Evolutionary conservation across 2,329 filamentous ascomycete genomes (phyloP).

Genomic region (Aspergillus sp.): DNA sequence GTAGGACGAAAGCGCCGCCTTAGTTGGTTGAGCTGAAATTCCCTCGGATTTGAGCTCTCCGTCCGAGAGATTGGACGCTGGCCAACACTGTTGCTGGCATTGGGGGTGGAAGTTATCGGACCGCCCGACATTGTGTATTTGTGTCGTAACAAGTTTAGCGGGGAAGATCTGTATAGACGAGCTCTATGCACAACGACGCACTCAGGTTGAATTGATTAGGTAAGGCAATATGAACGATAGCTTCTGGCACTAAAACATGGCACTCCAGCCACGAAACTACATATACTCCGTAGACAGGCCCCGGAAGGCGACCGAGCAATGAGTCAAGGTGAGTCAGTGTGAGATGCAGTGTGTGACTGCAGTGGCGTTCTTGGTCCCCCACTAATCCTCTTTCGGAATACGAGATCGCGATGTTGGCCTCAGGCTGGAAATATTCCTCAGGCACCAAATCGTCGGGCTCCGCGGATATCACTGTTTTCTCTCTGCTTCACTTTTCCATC

Average conservation of each 20-base stretch:
- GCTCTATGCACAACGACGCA: not conserved
- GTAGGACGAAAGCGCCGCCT: constrained; percentile 62
- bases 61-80: constrained; percentile 65
- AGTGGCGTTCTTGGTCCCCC: not conserved
- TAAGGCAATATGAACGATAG: not conserved
- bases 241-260: not conserved
- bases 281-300: not conserved
- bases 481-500: too few relatives aligned
- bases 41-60: constrained; percentile 66
- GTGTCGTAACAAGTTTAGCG: not conserved
- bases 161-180: not conserved
- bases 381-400: constrained; percentile 3
- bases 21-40: constrained; percentile 74
- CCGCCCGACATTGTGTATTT: constrained; percentile 2
- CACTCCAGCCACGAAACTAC: not conserved
- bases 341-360: not conserved
- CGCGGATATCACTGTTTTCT: too few relatives aligned
- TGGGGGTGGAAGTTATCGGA: constrained; percentile 37
- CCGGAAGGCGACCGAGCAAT: not conserved
- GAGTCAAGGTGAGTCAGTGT: constrained; percentile 12
- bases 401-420: too few relatives aligned
- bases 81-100: constrained; percentile 36
- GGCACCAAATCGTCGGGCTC: too few relatives aligned
- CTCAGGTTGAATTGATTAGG: not conserved
- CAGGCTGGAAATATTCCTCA: too few relatives aligned